A percentile compares a stretch with the other conserved stretches of the same genome.
Conservation (phyloP, 2,329 filamentous ascomycete genomes). For the Claviceps monticola region DNA sequence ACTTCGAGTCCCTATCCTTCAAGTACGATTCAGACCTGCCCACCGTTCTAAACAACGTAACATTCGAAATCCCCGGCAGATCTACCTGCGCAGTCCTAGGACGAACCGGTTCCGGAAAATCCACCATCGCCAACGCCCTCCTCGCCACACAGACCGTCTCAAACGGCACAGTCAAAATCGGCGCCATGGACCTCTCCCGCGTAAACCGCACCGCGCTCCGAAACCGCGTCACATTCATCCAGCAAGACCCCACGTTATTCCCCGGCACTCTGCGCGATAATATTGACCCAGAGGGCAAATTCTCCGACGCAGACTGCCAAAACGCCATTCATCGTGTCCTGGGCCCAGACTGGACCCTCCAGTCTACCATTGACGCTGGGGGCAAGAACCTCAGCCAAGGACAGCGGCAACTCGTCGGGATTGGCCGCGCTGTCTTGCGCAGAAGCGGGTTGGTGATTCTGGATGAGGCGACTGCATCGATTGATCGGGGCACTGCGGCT, state of each 20-base stretch:
- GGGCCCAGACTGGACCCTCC: conserved; percentile 31
- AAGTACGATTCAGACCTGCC: conserved; percentile 68
- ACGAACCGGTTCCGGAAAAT: conserved; percentile 78
- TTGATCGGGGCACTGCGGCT: conserved; percentile 44
- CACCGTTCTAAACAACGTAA: conserved; percentile 53
- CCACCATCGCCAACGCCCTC: conserved; percentile 51
- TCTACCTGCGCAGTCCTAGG: conserved; percentile 57
- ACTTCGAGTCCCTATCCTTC: conserved; percentile 65
- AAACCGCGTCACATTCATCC: conserved; percentile 46
- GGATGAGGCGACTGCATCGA: conserved; percentile 52
- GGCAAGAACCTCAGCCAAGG: conserved; percentile 50
- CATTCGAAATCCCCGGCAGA: conserved; percentile 56
- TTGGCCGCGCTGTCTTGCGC: conserved; percentile 45
- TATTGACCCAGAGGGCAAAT: conserved; percentile 52
- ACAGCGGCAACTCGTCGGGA: conserved; percentile 47
- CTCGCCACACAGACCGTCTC: conserved; percentile 40
- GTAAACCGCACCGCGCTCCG: conserved; percentile 43
- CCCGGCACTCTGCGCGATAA: conserved; percentile 47
- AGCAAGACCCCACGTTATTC: conserved; percentile 50
- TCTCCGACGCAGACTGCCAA: conserved; percentile 35
- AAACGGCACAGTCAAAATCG: conserved; percentile 38
- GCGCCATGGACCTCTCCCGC: conserved; percentile 34
- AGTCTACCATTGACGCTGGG: conserved; percentile 41
- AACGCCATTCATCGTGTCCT: conserved; percentile 46
- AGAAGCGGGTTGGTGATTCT: conserved; percentile 46